Conservation (phyloP, 2,329 filamentous ascomycete species). For the Xylariaceae sp. region DNA sequence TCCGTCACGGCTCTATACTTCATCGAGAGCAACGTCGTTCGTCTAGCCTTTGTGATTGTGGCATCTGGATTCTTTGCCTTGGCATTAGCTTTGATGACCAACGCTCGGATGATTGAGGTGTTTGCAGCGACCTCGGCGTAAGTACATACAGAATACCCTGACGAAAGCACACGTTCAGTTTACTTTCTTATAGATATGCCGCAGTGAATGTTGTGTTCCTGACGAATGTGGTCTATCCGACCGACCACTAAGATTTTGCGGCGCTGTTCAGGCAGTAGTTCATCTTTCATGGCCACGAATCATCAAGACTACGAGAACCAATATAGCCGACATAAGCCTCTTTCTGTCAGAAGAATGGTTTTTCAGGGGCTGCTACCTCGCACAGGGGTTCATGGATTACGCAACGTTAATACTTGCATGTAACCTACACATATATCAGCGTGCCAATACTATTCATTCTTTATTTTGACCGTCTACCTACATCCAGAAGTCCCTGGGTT, state of each 20-base stretch:
- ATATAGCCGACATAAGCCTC: too few relatives aligned
- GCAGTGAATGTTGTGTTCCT: neutral
- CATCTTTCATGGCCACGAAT: too few relatives aligned
- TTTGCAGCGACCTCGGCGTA: neutral
- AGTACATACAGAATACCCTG: neutral
- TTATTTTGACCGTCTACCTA: too few relatives aligned
- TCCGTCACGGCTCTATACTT: slow-evolving; percentile 1
- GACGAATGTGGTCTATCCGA: neutral
- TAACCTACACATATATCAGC: too few relatives aligned
- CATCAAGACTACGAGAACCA: too few relatives aligned
- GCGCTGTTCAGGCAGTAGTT: too few relatives aligned
- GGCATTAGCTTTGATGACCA: neutral
- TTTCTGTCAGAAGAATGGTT: too few relatives aligned
- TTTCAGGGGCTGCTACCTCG: too few relatives aligned
- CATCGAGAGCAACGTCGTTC: slow-evolving; percentile 1
- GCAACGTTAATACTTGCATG: too few relatives aligned
- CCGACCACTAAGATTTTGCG: neutral
- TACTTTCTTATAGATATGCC: neutral
- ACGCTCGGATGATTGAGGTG: slow-evolving; percentile 1
- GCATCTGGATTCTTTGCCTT: neutral
- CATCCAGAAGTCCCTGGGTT: too few relatives aligned
- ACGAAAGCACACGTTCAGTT: neutral
- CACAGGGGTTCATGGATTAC: too few relatives aligned
- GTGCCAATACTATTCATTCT: too few relatives aligned
- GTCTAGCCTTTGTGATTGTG: neutral